A percentile compares a stretch with the other conserved stretches of the same genome.
Conservation (phyloP, 768 basidiomycete species). For the Boletus barrowsii region DNA sequence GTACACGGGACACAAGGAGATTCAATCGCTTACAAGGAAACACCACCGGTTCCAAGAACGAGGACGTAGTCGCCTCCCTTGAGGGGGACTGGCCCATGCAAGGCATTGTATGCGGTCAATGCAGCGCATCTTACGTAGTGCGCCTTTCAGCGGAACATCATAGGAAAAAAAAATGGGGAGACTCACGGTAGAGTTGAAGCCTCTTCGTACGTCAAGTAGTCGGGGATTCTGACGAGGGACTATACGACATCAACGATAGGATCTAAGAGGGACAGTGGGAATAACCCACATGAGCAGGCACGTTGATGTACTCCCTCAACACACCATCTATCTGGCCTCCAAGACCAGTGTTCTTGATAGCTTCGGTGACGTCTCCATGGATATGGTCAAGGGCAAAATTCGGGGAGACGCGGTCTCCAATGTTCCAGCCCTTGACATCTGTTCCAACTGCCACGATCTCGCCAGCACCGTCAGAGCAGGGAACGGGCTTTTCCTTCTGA, state of each 20-base stretch:
- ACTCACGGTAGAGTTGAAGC: conserved; percentile 61
- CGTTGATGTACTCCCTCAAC: conserved; percentile 51
- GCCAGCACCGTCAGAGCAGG: conserved; percentile 53
- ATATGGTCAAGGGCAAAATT: conserved; percentile 51
- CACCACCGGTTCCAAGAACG: conserved; percentile 54
- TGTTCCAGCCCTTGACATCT: conserved; percentile 44
- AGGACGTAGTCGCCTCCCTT: conserved; percentile 60
- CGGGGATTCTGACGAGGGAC: conserved; percentile 51
- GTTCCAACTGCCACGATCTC: conserved; percentile 48
- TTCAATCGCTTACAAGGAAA: conserved; percentile 42
- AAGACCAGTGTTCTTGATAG: conserved; percentile 36
- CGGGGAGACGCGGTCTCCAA: conserved; percentile 55
- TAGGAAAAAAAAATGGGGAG: too few species aligned
- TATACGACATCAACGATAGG: conserved; percentile 11
- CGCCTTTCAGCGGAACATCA: not conserved
- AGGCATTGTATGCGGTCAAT: conserved; percentile 61
- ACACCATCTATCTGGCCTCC: conserved; percentile 52
- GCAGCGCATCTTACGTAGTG: conserved; percentile 45
- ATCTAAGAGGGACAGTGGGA: not conserved
- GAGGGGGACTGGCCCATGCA: conserved; percentile 47
- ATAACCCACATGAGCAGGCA: conserved; percentile 41
- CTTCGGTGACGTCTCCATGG: conserved; percentile 40
- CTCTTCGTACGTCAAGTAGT: conserved; percentile 59
- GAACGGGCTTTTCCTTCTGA: conserved; percentile 27
- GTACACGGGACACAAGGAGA: not conserved